A percentile compares a stretch with the other conserved stretches of the same genome.
phyloP scores from a whole-genome alignment of 2,329 filamentous ascomycete genomes.

The Huntiella moniliformis region DNA sequence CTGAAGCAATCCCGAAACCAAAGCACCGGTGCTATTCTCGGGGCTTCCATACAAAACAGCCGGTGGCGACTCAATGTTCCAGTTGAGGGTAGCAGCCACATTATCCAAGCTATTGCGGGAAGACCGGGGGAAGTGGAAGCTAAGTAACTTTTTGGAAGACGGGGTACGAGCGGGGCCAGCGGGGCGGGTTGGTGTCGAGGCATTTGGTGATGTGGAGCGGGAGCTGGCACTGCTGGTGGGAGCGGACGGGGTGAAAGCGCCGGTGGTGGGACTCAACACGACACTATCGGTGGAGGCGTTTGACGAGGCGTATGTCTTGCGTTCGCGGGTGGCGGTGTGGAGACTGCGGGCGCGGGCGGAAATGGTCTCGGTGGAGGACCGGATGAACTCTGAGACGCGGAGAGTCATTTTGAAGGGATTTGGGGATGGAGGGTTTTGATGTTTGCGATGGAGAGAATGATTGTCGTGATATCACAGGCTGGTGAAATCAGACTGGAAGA shows the following conservation, averaged over 20 bases:
- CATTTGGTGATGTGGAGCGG: slow-evolving; percentile 14
- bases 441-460: too few relatives aligned
- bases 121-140: slow-evolving; percentile 16
- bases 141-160: slow-evolving; percentile 19
- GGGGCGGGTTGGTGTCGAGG: background rate
- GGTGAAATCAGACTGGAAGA: too few relatives aligned
- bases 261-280: slow-evolving; percentile 18
- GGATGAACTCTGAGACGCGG: slow-evolving; percentile 37
- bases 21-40: slow-evolving; percentile 58
- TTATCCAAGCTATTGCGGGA: slow-evolving; percentile 22
- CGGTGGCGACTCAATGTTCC: slow-evolving; percentile 68
- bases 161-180: background rate
- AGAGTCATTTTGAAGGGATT: slow-evolving; percentile 31
- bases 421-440: background rate
- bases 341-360: slow-evolving; percentile 10
- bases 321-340: slow-evolving; percentile 7
- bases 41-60: slow-evolving; percentile 65
- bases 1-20: slow-evolving; percentile 69
- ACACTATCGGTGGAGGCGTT: slow-evolving; percentile 14
- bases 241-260: slow-evolving; percentile 3
- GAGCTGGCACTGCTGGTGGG: slow-evolving; percentile 18
- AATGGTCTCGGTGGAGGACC: slow-evolving; percentile 35
- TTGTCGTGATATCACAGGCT: too few relatives aligned
- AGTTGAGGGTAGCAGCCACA: slow-evolving; percentile 27
- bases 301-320: slow-evolving; percentile 8